Base-by-base conservation (phyloP, 2,329 filamentous ascomycete species). In the Diaporthe sp. region DNA sequence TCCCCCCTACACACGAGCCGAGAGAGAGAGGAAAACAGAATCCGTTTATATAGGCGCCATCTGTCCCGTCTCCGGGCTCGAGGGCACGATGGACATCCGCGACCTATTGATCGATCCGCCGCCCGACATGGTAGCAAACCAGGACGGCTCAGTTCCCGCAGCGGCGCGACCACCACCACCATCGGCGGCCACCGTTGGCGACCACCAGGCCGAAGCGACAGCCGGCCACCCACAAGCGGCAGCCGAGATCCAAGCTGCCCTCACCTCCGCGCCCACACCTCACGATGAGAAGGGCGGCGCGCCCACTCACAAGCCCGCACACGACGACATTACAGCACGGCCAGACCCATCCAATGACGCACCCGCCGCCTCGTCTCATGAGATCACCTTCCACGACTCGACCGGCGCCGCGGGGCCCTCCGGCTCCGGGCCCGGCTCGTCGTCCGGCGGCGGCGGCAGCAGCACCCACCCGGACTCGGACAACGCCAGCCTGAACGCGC, bases 391-490 rank as follows among this genome's bases (percentile, higher is more conserved):
- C 25, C 45, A 54, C 17, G 33, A 64, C 45, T 38, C 42, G n/a
- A n/a, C n/a, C 7, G 15, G n/a, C 35, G 45, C 69, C 33, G 33
- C 45, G 2, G 45, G n/a, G n/a, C n/a, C 57, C n/a, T 35, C 69
- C 15, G 69, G 55, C 22, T 72, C 69, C 52, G 57, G 55, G 0
- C 25, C 57, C 22, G 69, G 69, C 33, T 52, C 55, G 12, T 58
- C 54, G 17, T n/a, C 54, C 22, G 57, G 57, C 25, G 55, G n/a
- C 40, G 67, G 2, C 47, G 33, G 60, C 35, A 61, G 42, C 70
- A 64, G 72, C 72, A 47, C 66, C 17, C 70, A 67, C 25, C 28
- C 35, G 15, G 74, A 75, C 57, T 42, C 47, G 15, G 74, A 75
- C 55, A 61, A 60, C 6, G 57, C 57, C 58, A 74, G 71, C 58